These are phyloP conservation scores for Marasmius sp. DNA, from an alignment of 1,284 basidiomycete genomes.

Conservation along the genomic window DNA sequence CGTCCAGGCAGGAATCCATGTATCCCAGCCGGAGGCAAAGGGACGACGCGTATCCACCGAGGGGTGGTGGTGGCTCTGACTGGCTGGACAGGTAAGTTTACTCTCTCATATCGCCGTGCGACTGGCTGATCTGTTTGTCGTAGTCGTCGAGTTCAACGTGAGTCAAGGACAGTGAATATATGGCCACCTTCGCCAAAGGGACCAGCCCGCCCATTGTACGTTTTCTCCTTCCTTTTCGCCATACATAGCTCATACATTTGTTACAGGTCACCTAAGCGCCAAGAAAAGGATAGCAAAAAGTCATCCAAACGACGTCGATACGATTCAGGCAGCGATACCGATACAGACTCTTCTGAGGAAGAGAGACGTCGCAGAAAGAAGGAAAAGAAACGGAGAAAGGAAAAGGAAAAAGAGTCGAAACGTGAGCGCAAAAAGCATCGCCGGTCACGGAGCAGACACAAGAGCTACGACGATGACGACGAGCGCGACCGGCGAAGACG, in stretches of 20 bases:
- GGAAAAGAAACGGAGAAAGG: constrained; percentile 55
- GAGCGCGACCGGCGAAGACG: constrained; percentile 33
- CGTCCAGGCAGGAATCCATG: constrained; percentile 34
- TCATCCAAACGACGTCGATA: constrained; percentile 62
- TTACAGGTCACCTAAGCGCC: constrained; percentile 52
- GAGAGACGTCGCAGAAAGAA: constrained; percentile 53
- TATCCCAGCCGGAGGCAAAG: constrained; percentile 37
- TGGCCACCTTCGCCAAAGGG: constrained; percentile 88
- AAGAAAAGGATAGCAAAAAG: constrained; percentile 49
- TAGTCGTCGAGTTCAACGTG: constrained; percentile 78
- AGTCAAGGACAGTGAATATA: constrained; percentile 60
- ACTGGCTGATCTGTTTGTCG: background rate
- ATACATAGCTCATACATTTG: constrained; percentile 1
- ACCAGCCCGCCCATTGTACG: constrained; percentile 58
- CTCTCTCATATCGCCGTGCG: constrained; percentile 1
- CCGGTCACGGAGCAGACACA: constrained; percentile 31
- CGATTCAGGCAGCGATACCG: constrained; percentile 37
- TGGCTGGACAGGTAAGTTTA: constrained; percentile 58
- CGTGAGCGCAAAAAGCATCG: constrained; percentile 26
- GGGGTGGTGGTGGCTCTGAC: constrained; percentile 40
- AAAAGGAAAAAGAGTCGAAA: background rate
- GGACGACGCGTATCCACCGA: constrained; percentile 18
- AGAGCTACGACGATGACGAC: constrained; percentile 41
- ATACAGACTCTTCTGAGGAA: constrained; percentile 63
- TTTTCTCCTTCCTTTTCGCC: constrained; percentile 15